A percentile compares a stretch with the other conserved stretches of the same genome.
These are phyloP conservation scores for Tuber aestivum DNA, from an alignment of 495 filamentous ascomycete species.

Conservation along the genomic window DNA sequence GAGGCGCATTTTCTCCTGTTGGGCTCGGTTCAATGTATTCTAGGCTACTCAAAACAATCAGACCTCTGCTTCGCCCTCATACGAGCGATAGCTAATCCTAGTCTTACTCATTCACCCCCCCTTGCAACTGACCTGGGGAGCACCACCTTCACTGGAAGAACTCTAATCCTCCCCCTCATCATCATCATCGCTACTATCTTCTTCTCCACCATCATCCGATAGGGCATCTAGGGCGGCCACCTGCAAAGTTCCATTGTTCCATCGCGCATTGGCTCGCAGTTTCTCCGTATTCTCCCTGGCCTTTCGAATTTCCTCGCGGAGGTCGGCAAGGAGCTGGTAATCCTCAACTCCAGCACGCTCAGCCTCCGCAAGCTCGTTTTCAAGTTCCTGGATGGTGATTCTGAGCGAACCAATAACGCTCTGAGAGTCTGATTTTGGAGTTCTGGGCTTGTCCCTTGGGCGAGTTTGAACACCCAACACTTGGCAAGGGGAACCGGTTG, in stretches of 20 bases:
- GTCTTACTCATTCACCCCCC: background rate
- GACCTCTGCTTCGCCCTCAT: background rate
- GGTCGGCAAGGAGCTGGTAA: conserved; percentile 9
- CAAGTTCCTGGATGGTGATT: conserved; percentile 9
- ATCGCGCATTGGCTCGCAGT: background rate
- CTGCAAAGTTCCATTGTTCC: background rate
- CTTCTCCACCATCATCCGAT: background rate
- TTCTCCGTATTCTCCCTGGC: conserved; percentile 7
- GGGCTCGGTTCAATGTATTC: background rate
- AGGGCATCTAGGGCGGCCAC: background rate
- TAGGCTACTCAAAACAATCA: background rate
- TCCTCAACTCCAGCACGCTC: background rate
- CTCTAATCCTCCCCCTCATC: too few species aligned
- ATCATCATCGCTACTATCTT: too few species aligned
- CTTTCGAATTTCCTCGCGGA: conserved; percentile 15
- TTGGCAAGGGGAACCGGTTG: background rate
- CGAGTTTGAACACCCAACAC: background rate
- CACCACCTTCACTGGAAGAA: background rate
- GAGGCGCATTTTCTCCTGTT: background rate
- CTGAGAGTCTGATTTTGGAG: background rate
- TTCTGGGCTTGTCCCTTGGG: background rate
- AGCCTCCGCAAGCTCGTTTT: conserved; percentile 5
- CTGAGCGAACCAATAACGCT: conserved; percentile 9
- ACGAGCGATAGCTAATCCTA: background rate
- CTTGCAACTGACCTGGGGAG: background rate